Base-by-base conservation (phyloP, 2,329 filamentous ascomycete genomes). In the Ceratocystis lukuohia region DNA sequence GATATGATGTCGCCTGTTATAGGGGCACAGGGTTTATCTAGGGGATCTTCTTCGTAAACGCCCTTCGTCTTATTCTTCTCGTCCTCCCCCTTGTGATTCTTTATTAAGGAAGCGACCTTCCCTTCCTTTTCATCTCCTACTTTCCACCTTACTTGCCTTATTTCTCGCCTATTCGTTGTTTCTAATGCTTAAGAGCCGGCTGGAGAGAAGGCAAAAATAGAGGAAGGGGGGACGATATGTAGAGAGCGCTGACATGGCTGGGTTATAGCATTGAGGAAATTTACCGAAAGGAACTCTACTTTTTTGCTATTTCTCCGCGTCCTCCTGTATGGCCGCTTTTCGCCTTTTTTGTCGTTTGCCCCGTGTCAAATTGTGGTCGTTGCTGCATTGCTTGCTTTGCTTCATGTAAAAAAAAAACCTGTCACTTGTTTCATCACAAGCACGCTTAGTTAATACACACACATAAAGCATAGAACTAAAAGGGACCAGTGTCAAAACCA, bases 231-330 rank as follows among this genome's bases (percentile, higher is more conserved):
- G 37, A 15, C 10, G 37, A 41, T 41, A 4, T 41, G 37, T 41
- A 41, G 37, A 41, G 37, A 15, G 37, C 37, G 37, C 37, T 41
- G 37, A 15, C 37, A 41, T 41, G 37, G 37, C 37, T 41, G 37
- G 37, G 37, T 2, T 41, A 41, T 41, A 41, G 37, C 46, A 50
- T 50, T 6, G 46, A 25, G n/a, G n/a, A 50, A 50, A 22, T 50
- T 57, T 30, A 57, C 22, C 53, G 53, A 57, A 57, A 57, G 53
- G 53, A 57, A 57, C 53, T 57, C 8, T 57, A 25, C 46, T 5
- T 20, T 57, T 57, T 12, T 41, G 37, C 37, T 41, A 41, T 41
- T 41, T 41, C 37, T 41, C 53, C 53, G 22, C 30, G n/a, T 28
- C 20, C 28, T 28, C 6, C 53, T 30, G 8, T 12, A 22, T 57